Evolutionary conservation across 108 stramenopile species (phyloP).

Genomic region (Hondaea fermentalgiana): DNA sequence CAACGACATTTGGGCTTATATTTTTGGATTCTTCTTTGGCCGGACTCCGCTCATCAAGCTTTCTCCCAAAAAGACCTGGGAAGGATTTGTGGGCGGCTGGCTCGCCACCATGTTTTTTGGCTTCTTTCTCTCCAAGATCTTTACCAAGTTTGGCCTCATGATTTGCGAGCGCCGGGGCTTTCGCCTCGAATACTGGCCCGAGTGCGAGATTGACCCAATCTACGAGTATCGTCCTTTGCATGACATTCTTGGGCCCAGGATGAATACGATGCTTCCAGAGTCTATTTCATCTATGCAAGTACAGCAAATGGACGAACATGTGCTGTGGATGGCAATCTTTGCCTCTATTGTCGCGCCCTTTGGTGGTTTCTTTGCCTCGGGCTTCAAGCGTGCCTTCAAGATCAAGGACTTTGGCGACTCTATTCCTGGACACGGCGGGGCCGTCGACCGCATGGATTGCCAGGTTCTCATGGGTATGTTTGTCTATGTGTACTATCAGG

Average conservation of each 20-base stretch:
- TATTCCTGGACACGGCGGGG: slow-evolving; percentile 89
- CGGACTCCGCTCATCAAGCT: slow-evolving; percentile 74
- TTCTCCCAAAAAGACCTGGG: slow-evolving; percentile 95
- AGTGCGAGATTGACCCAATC: slow-evolving; percentile 53
- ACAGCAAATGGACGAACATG: slow-evolving; percentile 76
- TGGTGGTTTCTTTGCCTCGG: slow-evolving; percentile 84
- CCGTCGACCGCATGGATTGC: slow-evolving; percentile 97
- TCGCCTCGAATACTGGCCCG: slow-evolving; percentile 51
- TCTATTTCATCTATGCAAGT: slow-evolving; percentile 40
- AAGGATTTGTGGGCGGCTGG: slow-evolving; percentile 85
- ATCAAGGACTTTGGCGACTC: slow-evolving; percentile 86
- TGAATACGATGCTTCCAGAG: background rate
- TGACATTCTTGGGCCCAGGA: background rate
- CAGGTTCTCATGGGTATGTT: slow-evolving; percentile 89
- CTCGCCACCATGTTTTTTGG: slow-evolving; percentile 77
- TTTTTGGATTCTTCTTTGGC: slow-evolving; percentile 80
- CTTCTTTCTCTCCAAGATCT: slow-evolving; percentile 68
- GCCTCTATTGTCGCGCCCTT: slow-evolving; percentile 81
- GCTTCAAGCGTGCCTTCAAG: slow-evolving; percentile 79
- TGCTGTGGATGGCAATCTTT: slow-evolving; percentile 69
- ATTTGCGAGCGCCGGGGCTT: slow-evolving; percentile 69
- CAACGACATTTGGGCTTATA: slow-evolving; percentile 93
- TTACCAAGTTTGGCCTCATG: slow-evolving; percentile 77
- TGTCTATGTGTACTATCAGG: slow-evolving; percentile 91
- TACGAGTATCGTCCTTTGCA: slow-evolving; percentile 22